These are phyloP conservation scores for Apiospora malaysiana DNA, from an alignment of 2,329 filamentous ascomycete species.

Conservation along the genomic window DNA sequence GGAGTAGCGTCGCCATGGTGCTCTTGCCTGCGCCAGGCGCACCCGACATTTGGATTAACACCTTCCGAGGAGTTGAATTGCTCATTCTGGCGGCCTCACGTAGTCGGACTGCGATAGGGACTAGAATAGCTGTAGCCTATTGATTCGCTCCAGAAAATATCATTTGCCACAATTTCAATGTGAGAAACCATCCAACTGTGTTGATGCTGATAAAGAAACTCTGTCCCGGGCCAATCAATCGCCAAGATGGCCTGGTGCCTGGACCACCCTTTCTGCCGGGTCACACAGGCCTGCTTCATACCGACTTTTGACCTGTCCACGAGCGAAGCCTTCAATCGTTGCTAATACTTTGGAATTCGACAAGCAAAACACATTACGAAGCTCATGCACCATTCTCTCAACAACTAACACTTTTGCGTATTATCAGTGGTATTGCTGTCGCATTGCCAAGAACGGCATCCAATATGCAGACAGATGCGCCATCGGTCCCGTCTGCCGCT, in stretches of 20 bases:
- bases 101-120: neutral
- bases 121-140: too few species aligned
- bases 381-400: neutral
- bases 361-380: neutral
- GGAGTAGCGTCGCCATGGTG: slow-evolving; percentile 40
- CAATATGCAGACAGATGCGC: neutral
- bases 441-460: neutral
- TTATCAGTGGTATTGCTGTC: neutral
- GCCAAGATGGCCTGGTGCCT: neutral
- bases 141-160: neutral
- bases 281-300: neutral
- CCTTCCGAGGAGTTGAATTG: slow-evolving; percentile 19
- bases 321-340: neutral
- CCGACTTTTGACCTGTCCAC: neutral
- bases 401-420: neutral
- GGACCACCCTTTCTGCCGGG: neutral
- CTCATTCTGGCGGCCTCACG: neutral
- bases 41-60: slow-evolving; percentile 45
- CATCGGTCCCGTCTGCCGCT: neutral
- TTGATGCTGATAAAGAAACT: neutral
- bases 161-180: neutral
- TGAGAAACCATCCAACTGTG: too few species aligned
- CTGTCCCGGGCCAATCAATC: neutral
- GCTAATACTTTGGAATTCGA: neutral
- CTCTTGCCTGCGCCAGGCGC: slow-evolving; percentile 48